Evolutionary conservation across 306 rosid species (phyloP).

Genomic region (Rosa persica): DNA sequence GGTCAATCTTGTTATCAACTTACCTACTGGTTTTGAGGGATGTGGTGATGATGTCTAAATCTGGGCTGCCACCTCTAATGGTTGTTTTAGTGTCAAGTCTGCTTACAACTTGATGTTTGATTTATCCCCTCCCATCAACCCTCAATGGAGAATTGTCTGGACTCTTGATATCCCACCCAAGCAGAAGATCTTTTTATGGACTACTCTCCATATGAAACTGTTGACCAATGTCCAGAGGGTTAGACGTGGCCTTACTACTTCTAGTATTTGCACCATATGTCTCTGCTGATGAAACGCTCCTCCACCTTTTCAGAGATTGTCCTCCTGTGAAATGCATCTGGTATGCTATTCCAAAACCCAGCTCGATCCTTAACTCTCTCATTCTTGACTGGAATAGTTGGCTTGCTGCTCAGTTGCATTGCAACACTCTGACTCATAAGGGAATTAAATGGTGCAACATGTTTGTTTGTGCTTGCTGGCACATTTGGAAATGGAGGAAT

Average conservation of each 20-base stretch:
- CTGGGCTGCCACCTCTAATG: neutral
- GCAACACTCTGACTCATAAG: no score
- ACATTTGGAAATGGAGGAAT: no score
- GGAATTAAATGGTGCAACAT: neutral
- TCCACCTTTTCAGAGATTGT: neutral
- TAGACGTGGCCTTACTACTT: neutral
- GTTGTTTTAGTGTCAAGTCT: neutral
- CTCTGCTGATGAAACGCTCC: neutral
- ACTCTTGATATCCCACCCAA: neutral
- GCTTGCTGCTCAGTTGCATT: neutral
- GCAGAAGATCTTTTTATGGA: neutral
- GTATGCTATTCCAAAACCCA: neutral
- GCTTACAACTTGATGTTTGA: neutral
- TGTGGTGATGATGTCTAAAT: neutral
- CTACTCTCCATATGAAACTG: no score
- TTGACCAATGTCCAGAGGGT: neutral
- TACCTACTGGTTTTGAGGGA: neutral
- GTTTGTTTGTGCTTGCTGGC: no score
- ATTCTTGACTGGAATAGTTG: neutral
- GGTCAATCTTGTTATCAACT: neutral
- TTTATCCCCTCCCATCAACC: no score
- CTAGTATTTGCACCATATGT: neutral
- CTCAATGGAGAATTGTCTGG: neutral
- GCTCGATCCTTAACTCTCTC: no score
- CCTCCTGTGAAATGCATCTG: neutral